Conservation (phyloP, 2,329 filamentous ascomycete genomes). For the Claviceps monticola region DNA sequence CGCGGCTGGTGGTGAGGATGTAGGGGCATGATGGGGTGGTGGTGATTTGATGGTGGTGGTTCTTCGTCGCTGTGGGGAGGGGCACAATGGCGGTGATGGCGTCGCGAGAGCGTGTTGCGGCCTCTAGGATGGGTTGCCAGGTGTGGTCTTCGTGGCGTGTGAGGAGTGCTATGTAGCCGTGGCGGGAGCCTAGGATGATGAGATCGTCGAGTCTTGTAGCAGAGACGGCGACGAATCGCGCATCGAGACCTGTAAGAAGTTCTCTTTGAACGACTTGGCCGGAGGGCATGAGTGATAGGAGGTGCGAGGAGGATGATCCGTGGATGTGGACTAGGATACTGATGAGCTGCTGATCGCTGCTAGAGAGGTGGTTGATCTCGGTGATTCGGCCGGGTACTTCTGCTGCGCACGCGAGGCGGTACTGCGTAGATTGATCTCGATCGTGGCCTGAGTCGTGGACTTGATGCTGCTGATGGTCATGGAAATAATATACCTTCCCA, state of each 20-base stretch:
- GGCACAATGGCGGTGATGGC: constrained; percentile 54
- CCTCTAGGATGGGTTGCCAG: constrained; percentile 17
- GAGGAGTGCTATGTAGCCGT: constrained; percentile 31
- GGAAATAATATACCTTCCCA: constrained; percentile 34
- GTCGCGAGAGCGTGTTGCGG: constrained; percentile 35
- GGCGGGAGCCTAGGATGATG: constrained; percentile 41
- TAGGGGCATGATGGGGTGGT: constrained; percentile 17
- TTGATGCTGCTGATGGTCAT: background rate
- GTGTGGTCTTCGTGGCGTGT: constrained; percentile 10
- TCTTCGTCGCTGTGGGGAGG: constrained; percentile 19
- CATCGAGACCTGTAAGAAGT: constrained; percentile 26
- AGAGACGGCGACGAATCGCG: constrained; percentile 35
- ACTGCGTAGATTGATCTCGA: background rate
- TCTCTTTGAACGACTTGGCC: constrained; percentile 15
- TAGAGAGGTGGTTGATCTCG: constrained; percentile 31
- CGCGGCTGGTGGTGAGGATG: constrained; percentile 60
- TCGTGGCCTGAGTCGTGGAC: background rate
- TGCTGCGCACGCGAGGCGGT: constrained; percentile 18
- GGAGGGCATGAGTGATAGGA: constrained; percentile 25
- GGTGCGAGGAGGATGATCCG: constrained; percentile 27
- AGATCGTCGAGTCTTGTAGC: constrained; percentile 26
- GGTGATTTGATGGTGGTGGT: background rate
- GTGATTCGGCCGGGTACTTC: constrained; percentile 34
- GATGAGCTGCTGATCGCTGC: constrained; percentile 3
- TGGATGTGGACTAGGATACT: constrained; percentile 33